Evolutionary conservation across 441 rosid species (phyloP).

Genomic region (Pelargonium australe): DNA sequence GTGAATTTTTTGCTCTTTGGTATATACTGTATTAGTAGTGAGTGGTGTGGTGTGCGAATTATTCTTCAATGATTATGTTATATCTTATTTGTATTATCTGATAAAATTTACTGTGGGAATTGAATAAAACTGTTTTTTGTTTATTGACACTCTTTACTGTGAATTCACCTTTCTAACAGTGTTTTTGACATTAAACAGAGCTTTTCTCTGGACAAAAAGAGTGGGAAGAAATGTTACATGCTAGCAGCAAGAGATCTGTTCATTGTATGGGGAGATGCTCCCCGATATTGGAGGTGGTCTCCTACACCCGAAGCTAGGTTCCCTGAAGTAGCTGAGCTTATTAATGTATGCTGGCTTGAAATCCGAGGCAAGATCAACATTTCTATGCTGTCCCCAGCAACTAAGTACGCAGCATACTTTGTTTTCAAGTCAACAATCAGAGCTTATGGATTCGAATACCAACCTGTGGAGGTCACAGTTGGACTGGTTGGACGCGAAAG

Average conservation of each 20-base stretch:
- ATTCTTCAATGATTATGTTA: too few relatives aligned
- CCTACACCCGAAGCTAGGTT: constrained; percentile 37
- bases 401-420: constrained; percentile 34
- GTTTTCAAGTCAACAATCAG: constrained; percentile 30
- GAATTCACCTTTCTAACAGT: background rate
- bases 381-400: constrained; percentile 33
- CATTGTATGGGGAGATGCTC: constrained; percentile 50
- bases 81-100: background rate
- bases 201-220: constrained; percentile 46
- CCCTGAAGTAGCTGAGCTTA: constrained; percentile 50
- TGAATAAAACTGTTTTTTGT: background rate
- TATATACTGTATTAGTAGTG: too few relatives aligned
- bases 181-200: constrained; percentile 30
- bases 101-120: background rate
- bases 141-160: background rate
- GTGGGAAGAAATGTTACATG: constrained; percentile 54
- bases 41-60: too few relatives aligned
- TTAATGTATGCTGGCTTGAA: constrained; percentile 53
- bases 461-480: constrained; percentile 32
- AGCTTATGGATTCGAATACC: constrained; percentile 33
- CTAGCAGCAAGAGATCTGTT: constrained; percentile 48
- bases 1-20: too few relatives aligned
- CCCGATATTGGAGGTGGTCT: constrained; percentile 51
- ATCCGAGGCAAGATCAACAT: constrained; percentile 40
- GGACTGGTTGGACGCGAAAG: constrained; percentile 40